Percentiles rank a stretch among this genome's conserved stretches.
phyloP scores from a whole-genome alignment of 768 basidiomycete genomes.

The Mycena venus region DNA sequence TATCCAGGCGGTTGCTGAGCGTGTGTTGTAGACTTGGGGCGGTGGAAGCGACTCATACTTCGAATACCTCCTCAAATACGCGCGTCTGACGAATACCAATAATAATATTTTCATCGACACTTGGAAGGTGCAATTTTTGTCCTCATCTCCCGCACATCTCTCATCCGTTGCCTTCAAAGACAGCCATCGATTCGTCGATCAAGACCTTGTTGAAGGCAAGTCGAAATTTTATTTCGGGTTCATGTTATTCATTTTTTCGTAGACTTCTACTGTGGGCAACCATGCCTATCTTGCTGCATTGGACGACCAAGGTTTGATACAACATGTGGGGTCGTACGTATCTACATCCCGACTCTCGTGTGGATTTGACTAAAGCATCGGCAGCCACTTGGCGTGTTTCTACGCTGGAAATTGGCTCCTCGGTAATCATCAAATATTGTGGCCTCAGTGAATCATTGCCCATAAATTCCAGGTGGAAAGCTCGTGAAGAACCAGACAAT shows the following conservation, averaged over 20 bases:
- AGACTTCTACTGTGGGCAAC: constrained; percentile 73
- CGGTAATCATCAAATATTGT: constrained; percentile 53
- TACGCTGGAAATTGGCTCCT: constrained; percentile 83
- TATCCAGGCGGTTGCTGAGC: neutral
- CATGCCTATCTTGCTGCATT: constrained; percentile 76
- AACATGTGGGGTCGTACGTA: constrained; percentile 68
- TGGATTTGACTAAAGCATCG: neutral
- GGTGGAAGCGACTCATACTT: constrained; percentile 84
- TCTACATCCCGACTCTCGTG: too few relatives aligned
- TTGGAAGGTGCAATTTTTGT: constrained; percentile 57
- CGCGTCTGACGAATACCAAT: constrained; percentile 76
- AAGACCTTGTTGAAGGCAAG: constrained; percentile 66
- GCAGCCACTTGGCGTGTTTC: constrained; percentile 74
- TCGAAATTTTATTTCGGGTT: neutral
- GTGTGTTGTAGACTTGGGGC: constrained; percentile 64
- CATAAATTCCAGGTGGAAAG: constrained; percentile 64
- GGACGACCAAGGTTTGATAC: constrained; percentile 59
- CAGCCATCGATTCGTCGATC: constrained; percentile 81
- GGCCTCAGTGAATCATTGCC: neutral
- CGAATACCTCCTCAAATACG: constrained; percentile 82
- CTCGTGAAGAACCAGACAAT: constrained; percentile 80
- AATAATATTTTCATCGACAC: constrained; percentile 73
- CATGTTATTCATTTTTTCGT: constrained; percentile 7
- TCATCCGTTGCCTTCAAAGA: constrained; percentile 23
- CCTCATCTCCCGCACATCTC: neutral